phyloP scores from a whole-genome alignment of 2,329 filamentous ascomycete species.

The Apiospora rasikravindrae region DNA sequence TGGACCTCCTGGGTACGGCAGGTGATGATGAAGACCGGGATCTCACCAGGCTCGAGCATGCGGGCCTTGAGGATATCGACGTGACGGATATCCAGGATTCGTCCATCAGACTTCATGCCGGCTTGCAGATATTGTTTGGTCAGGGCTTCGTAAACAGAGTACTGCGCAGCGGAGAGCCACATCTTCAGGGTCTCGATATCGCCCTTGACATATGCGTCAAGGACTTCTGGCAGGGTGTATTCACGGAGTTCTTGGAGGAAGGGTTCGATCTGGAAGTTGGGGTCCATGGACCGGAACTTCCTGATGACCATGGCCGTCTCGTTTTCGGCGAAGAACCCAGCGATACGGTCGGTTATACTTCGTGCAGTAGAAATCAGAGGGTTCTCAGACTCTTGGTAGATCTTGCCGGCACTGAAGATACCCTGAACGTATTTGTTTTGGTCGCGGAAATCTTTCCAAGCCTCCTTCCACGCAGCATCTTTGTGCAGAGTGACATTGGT shows the following conservation, averaged over 20 bases:
- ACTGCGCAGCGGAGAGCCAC: constrained; percentile 96
- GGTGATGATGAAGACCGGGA: constrained; percentile 96
- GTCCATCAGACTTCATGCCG: constrained; percentile 91
- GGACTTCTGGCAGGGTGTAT: constrained; percentile 95
- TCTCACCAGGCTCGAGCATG: constrained; percentile 83
- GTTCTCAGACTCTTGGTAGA: constrained; percentile 97
- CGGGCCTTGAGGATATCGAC: constrained; percentile 86
- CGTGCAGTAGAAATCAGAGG: constrained; percentile 91
- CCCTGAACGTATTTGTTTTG: constrained; percentile 86
- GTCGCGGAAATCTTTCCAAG: constrained; percentile 96
- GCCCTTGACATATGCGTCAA: constrained; percentile 97
- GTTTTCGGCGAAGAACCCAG: constrained; percentile 97
- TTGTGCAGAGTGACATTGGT: constrained; percentile 96
- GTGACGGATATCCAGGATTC: constrained; percentile 92
- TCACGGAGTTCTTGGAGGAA: constrained; percentile 96
- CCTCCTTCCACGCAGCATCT: constrained; percentile 96
- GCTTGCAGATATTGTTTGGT: constrained; percentile 95
- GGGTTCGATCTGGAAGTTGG: constrained; percentile 90
- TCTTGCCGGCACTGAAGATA: constrained; percentile 82
- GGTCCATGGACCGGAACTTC: constrained; percentile 96
- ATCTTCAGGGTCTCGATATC: constrained; percentile 88
- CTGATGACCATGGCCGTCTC: constrained; percentile 98
- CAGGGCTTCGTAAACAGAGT: constrained; percentile 94
- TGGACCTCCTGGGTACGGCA: constrained; percentile 97
- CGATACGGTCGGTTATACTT: constrained; percentile 90